Evolutionary conservation across 257 asterid species (phyloP), one percentile per base, ranked within the genome.

Genomic region (Ehretia macrophylla): DNA sequence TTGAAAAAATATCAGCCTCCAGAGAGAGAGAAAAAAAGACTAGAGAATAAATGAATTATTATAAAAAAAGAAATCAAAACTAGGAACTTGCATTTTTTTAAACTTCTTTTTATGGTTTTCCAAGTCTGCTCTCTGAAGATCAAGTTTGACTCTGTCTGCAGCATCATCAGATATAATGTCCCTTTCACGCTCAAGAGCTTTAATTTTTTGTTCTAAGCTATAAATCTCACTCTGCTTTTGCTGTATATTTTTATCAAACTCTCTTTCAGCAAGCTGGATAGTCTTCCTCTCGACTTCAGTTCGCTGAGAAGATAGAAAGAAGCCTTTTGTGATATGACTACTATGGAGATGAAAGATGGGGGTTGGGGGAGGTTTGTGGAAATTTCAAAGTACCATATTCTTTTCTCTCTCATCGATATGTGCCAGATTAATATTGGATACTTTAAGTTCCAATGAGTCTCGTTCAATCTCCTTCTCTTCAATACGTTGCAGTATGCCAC

Each of bases 391-490:
- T 81, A 92, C 99, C 88, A 82, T 17, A 69, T 67, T 79, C 70
- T 73, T 83, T 62, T 88, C 97, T 75, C 87, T 88, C 83, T 86
- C 91, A 27, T 92, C 96, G 50, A 92, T 63, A 62, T 62, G 66
- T 46, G 83, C 67, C 65, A 86, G 67, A 79, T 86, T 79, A 60
- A 68, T 58, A 66, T 77, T 51, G 61, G 94, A 82, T 67, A 88
- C 66, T 71, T 79, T 68, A 68, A 17, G 59, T 68, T 92, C 99
- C 68, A 84, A 72, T 13, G 67, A 56, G 69, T 86, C 89, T 46
- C 84, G 87, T 59, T 81, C 91, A n/a, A 16, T 64, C 78, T 79
- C 81, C 78, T 77, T 84, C 46, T 78, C 88, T 77, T 81, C 79
- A 69, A 84, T 74, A 23, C 77, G 85, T 71, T 71, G 69, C 74